Base-by-base conservation (phyloP, 371 early-diverging fungal genomes). In the Lichtheimia hyalospora region DNA sequence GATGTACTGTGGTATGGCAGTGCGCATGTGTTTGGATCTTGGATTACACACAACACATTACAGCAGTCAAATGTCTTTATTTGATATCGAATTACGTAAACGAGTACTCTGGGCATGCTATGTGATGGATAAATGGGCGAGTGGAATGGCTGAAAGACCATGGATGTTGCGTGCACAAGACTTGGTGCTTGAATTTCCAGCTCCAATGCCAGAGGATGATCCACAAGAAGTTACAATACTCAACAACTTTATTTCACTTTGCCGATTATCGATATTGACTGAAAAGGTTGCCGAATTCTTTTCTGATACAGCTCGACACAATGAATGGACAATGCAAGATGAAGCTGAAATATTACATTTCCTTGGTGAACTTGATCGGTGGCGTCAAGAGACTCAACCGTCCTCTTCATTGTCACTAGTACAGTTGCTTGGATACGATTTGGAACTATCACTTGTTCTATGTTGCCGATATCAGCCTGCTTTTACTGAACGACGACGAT, bases 91-190 rank as follows among this genome's bases (percentile, higher is more conserved):
- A 25, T 51, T 78, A 42, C 70, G 78, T 6, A 75, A 73, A 56
- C 61, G 81, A n/a, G 74, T 78, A n/a, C 46, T 81, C 20, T 81
- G 81, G 81, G 64, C 74, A 5, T 81, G 81, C 54, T 81, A 72
- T 59, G 68, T 70, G 1, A 62, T 78, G 74, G 81, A 81, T 52
- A 81, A 81, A 53, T 20, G 71, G 48, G 68, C 70, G 43, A 81
- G 81, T 39, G 70, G 72, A 43, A 64, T 64, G 25, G 67, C 65
- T 57, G 74, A 74, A 40, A 65, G 78, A 15, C 81, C 81, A 0
- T 71, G 70, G 69, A 77, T 77, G 74, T 28, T 80, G 2, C 64
- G 65, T 49, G 61, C 71, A 18, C 64, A 66, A 42, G 78, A 75
- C 49, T 69, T 77, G 51, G 58, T 68, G 2, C 27, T 77, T 6